phyloP scores from a whole-genome alignment of 768 basidiomycete genomes.

The Kwoniella heveanensis region DNA sequence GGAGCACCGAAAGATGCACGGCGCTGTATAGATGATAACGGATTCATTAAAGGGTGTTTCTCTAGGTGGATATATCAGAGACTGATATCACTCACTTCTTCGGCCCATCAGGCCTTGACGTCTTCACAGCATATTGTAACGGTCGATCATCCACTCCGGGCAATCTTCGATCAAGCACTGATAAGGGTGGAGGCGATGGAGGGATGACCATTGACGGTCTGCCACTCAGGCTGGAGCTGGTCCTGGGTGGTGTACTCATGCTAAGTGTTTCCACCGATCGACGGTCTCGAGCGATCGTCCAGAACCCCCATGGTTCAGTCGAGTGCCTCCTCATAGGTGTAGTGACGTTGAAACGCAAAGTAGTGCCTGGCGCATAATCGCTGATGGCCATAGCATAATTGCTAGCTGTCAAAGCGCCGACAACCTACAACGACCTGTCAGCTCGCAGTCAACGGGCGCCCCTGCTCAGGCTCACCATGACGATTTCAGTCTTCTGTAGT shows the following conservation, averaged over 20 bases:
- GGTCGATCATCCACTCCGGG: conserved; percentile 11
- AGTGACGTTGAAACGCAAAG: conserved; percentile 66
- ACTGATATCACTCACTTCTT: conserved; percentile 13
- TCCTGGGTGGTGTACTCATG: neutral
- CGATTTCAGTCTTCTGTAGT: conserved; percentile 12
- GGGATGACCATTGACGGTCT: neutral
- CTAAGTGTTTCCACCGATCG: neutral
- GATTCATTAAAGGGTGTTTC: no score
- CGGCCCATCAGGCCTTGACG: conserved; percentile 12
- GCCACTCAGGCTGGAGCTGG: neutral
- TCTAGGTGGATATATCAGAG: no score
- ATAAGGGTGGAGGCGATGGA: conserved; percentile 5
- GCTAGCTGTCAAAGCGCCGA: conserved; percentile 70
- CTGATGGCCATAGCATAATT: conserved; percentile 78
- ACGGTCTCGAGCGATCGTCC: conserved; percentile 56
- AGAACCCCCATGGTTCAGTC: conserved; percentile 73
- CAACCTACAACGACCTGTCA: conserved; percentile 10
- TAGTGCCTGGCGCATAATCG: conserved; percentile 26
- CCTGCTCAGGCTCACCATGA: neutral
- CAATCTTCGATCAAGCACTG: conserved; percentile 1
- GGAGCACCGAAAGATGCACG: conserved; percentile 11
- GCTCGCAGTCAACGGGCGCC: no score
- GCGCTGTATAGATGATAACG: neutral
- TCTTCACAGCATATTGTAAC: conserved; percentile 9
- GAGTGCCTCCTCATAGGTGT: conserved; percentile 55